Percentiles rank a stretch among this genome's conserved stretches.
Conservation (phyloP, 768 basidiomycete species). For the Dioszegia aurantiaca region DNA sequence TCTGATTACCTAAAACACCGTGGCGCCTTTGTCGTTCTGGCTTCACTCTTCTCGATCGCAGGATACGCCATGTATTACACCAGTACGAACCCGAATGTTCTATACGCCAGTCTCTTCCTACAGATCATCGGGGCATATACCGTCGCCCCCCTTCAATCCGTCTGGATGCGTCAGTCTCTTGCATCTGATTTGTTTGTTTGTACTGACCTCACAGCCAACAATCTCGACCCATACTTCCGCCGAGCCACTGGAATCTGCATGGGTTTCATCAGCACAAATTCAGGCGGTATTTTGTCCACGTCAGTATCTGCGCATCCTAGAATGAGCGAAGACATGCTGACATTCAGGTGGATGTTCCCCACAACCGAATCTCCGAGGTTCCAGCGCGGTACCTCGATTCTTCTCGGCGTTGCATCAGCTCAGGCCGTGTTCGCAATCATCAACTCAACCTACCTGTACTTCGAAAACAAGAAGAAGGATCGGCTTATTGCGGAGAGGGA, state of each 20-base stretch:
- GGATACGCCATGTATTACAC: slow-evolving; percentile 34
- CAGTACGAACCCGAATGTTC: slow-evolving; percentile 22
- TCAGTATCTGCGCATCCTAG: slow-evolving; percentile 13
- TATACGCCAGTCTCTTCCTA: slow-evolving; percentile 48
- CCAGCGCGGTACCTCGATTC: slow-evolving; percentile 22
- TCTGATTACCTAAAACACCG: slow-evolving; percentile 23
- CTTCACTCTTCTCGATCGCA: slow-evolving; percentile 20
- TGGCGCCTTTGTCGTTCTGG: slow-evolving; percentile 23
- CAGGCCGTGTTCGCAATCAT: slow-evolving; percentile 21
- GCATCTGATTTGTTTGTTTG: background rate
- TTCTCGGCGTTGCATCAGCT: slow-evolving; percentile 14
- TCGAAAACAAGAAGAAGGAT: slow-evolving; percentile 20
- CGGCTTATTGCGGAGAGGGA: background rate
- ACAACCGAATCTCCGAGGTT: slow-evolving; percentile 32
- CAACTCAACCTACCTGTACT: slow-evolving; percentile 22
- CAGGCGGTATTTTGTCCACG: slow-evolving; percentile 33
- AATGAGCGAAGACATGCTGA: background rate
- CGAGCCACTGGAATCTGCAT: slow-evolving; percentile 47
- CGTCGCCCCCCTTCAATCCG: slow-evolving; percentile 36
- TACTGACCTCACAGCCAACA: slow-evolving; percentile 35
- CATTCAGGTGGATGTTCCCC: slow-evolving; percentile 31
- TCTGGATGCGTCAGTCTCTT: slow-evolving; percentile 38
- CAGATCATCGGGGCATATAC: slow-evolving; percentile 48
- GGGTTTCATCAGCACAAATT: slow-evolving; percentile 36
- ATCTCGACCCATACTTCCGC: slow-evolving; percentile 49